phyloP scores from a whole-genome alignment of 257 asterid species.

The Fraxinus excelsior region DNA sequence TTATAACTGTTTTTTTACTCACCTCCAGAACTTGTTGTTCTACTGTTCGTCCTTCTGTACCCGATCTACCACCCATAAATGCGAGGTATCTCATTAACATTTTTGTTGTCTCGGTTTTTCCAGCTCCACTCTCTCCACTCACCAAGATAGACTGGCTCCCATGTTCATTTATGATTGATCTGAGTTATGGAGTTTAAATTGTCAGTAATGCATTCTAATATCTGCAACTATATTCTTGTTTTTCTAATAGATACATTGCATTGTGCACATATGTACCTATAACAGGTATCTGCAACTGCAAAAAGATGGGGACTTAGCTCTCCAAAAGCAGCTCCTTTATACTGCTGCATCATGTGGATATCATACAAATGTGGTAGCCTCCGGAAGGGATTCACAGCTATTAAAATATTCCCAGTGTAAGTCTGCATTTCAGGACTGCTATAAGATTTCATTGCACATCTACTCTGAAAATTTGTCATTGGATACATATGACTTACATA shows the following conservation, averaged over 20 bases:
- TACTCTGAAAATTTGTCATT: neutral
- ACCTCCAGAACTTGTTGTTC: constrained; percentile 98
- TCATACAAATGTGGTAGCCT: constrained; percentile 93
- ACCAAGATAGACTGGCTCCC: constrained; percentile 96
- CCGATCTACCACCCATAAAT: constrained; percentile 93
- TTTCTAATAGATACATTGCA: constrained; percentile 12
- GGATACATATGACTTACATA: constrained; percentile 49
- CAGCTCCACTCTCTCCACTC: constrained; percentile 99
- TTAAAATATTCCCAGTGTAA: constrained; percentile 91
- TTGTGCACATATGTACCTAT: constrained; percentile 46
- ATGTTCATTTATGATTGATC: constrained; percentile 83
- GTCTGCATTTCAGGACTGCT: constrained; percentile 50
- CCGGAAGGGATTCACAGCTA: constrained; percentile 92
- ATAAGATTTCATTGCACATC: constrained; percentile 25
- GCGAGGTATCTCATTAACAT: constrained; percentile 98
- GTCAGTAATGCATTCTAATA: constrained; percentile 3
- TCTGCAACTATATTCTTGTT: neutral
- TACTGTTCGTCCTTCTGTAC: constrained; percentile 89
- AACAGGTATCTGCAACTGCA: constrained; percentile 93
- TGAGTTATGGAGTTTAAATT: constrained; percentile 32
- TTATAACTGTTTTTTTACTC: constrained; percentile 29
- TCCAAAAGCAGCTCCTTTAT: constrained; percentile 92
- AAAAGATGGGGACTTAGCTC: constrained; percentile 97
- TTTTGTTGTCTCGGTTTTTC: constrained; percentile 94
- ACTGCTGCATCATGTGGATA: constrained; percentile 90